Conservation (phyloP, 176 grass and related monocot genomes). For the Cocos nucifera region DNA sequence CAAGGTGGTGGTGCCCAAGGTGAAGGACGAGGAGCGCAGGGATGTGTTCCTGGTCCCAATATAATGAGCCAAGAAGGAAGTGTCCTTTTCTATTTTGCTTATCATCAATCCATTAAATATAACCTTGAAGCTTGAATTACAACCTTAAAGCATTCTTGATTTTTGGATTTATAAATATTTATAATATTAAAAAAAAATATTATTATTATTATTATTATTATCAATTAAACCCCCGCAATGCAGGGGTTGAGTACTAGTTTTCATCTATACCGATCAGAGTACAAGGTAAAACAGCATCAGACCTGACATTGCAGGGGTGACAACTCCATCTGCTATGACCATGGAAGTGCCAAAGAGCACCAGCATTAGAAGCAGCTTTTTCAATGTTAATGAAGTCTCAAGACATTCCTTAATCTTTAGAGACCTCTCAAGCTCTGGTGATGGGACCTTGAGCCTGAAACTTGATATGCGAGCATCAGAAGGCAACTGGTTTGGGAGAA, state of each 20-base stretch:
- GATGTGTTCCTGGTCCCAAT: constrained; percentile 18
- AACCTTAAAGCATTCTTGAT: no score
- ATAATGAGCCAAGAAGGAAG: not conserved
- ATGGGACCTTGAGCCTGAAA: constrained; percentile 91
- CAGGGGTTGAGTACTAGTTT: no score
- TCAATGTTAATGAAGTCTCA: constrained; percentile 74
- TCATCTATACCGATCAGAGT: constrained; percentile 22
- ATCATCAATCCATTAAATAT: no score
- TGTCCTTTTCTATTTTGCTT: no score
- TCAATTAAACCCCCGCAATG: no score
- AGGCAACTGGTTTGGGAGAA: constrained; percentile 83
- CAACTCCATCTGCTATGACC: constrained; percentile 87
- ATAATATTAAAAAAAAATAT: no score
- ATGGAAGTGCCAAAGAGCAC: constrained; percentile 95
- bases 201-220: no score
- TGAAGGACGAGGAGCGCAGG: constrained; percentile 7
- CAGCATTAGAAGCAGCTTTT: constrained; percentile 87
- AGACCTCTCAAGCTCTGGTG: constrained; percentile 89
- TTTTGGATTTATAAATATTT: no score
- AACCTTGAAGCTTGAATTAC: no score
- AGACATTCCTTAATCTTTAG: constrained; percentile 84
- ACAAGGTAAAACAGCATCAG: constrained; percentile 29
- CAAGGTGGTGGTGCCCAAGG: constrained; percentile 28
- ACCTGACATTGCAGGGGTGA: constrained; percentile 97
- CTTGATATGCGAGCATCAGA: constrained; percentile 89